phyloP scores from a whole-genome alignment of 2,329 filamentous ascomycete genomes.

The Cucurbitaria berberidis region DNA sequence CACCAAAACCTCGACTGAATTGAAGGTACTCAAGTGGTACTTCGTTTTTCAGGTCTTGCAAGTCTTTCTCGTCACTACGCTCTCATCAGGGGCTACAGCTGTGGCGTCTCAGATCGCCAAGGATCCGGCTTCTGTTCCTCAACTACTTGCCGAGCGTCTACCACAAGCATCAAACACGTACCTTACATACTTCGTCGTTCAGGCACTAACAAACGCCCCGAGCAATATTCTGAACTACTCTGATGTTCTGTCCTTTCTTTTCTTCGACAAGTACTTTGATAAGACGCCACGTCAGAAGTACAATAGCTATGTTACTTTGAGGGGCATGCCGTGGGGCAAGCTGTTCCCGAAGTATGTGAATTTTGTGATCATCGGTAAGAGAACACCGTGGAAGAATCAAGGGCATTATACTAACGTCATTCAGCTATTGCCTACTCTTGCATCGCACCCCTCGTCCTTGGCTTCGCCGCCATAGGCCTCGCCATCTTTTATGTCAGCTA shows the following conservation, averaged over 20 bases:
- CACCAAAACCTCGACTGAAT: slow-evolving; percentile 78
- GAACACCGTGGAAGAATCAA: neutral
- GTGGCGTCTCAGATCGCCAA: slow-evolving; percentile 68
- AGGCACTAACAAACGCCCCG: slow-evolving; percentile 81
- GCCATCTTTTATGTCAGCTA: slow-evolving; percentile 85
- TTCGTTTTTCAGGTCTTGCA: slow-evolving; percentile 91
- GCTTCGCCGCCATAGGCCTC: slow-evolving; percentile 80
- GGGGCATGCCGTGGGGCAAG: slow-evolving; percentile 49
- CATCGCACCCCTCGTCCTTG: slow-evolving; percentile 83
- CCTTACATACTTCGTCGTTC: slow-evolving; percentile 91
- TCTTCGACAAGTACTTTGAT: slow-evolving; percentile 77
- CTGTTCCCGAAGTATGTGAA: slow-evolving; percentile 51
- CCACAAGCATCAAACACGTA: slow-evolving; percentile 93
- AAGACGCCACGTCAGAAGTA: slow-evolving; percentile 67
- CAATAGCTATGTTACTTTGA: slow-evolving; percentile 40
- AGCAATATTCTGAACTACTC: slow-evolving; percentile 74
- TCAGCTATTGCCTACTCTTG: slow-evolving; percentile 82
- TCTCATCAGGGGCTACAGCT: slow-evolving; percentile 79
- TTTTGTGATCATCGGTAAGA: slow-evolving; percentile 50
- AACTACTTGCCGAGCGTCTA: slow-evolving; percentile 73
- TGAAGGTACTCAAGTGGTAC: slow-evolving; percentile 90
- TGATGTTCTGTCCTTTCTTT: slow-evolving; percentile 74
- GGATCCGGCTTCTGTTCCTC: slow-evolving; percentile 66
- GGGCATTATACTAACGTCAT: slow-evolving; percentile 12
- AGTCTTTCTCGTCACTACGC: slow-evolving; percentile 85